A percentile compares a stretch with the other conserved stretches of the same genome.
phyloP scores from a whole-genome alignment of 805 yeast species.

The Wickerhamiella nectarea region DNA sequence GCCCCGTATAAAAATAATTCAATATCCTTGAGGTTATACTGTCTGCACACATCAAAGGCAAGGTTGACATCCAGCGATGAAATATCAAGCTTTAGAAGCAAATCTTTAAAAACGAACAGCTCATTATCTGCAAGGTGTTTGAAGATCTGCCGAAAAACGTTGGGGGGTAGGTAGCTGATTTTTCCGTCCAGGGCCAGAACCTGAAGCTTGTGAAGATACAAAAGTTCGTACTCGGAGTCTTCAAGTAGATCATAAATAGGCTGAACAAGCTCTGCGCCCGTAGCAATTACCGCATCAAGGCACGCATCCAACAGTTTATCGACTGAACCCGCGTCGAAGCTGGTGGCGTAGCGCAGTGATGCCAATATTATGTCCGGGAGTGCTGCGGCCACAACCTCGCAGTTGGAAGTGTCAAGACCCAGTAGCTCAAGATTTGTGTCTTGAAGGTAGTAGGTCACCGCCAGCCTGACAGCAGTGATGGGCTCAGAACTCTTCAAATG shows the following conservation, averaged over 20 bases:
- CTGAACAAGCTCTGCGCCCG: conserved; percentile 27
- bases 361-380: conserved; percentile 45
- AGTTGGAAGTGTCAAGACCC: conserved; percentile 33
- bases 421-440: conserved; percentile 35
- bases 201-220: conserved; percentile 43
- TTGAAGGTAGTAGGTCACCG: conserved; percentile 40
- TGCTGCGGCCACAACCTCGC: conserved; percentile 39
- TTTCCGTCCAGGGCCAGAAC: conserved; percentile 36
- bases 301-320: conserved; percentile 29
- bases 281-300: conserved; percentile 28
- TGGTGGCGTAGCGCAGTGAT: conserved; percentile 34
- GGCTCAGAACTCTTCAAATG: conserved; percentile 38
- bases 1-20: conserved; percentile 58
- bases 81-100: conserved; percentile 58
- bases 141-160: conserved; percentile 49
- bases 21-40: conserved; percentile 46
- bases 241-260: conserved; percentile 34
- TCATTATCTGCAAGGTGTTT: conserved; percentile 32
- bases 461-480: conserved; percentile 41
- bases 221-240: conserved; percentile 23
- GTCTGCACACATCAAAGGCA: conserved; percentile 48
- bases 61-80: conserved; percentile 62
- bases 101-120: conserved; percentile 39
- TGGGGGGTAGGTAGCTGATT: conserved; percentile 44
- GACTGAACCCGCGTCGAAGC: conserved; percentile 23